Evolutionary conservation across 768 basidiomycete species (phyloP).

Genomic region (Lactarius sanguifluus): DNA sequence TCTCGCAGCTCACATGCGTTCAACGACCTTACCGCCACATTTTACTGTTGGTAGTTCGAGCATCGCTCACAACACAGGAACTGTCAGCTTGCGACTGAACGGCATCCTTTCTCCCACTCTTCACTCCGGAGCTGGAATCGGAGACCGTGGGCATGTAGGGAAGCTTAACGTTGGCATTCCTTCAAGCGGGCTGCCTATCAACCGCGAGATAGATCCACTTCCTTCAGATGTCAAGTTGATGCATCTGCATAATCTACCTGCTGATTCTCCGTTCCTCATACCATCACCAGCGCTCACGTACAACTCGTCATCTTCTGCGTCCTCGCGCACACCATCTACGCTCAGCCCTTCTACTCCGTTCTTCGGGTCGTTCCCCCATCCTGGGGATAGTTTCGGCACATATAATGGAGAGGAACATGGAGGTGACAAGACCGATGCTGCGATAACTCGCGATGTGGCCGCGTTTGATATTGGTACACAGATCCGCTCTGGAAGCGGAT

Average conservation of each 20-base stretch:
- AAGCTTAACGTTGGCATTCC: slow-evolving; percentile 14
- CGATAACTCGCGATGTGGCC: slow-evolving; percentile 22
- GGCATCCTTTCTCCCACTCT: slow-evolving; percentile 29
- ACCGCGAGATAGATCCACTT: slow-evolving; percentile 13
- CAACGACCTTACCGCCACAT: slow-evolving; percentile 29
- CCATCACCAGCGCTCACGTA: slow-evolving; percentile 66
- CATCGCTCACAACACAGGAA: slow-evolving; percentile 7
- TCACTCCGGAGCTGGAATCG: slow-evolving; percentile 18
- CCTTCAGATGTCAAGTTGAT: slow-evolving; percentile 18
- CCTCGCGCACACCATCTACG: slow-evolving; percentile 61
- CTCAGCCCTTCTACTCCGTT: slow-evolving; percentile 73
- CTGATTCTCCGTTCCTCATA: slow-evolving; percentile 52
- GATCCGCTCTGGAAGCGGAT: slow-evolving; percentile 28
- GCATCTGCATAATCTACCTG: slow-evolving; percentile 18
- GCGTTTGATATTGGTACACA: slow-evolving; percentile 23
- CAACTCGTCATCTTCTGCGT: slow-evolving; percentile 34
- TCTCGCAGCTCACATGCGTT: slow-evolving; percentile 28
- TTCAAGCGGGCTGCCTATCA: slow-evolving; percentile 16
- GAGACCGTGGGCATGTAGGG: slow-evolving; percentile 15
- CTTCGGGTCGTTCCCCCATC: slow-evolving; percentile 53
- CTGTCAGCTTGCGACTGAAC: slow-evolving; percentile 21
- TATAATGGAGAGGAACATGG: slow-evolving; percentile 25
- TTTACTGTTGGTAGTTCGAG: slow-evolving; percentile 23
- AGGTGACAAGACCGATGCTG: slow-evolving; percentile 20
- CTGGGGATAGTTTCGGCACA: slow-evolving; percentile 36